Percentiles rank a stretch among this genome's conserved stretches.
These are phyloP conservation scores for Sugiyamaella marilandica DNA, from an alignment of 805 yeast genomes.

Conservation along the genomic window DNA sequence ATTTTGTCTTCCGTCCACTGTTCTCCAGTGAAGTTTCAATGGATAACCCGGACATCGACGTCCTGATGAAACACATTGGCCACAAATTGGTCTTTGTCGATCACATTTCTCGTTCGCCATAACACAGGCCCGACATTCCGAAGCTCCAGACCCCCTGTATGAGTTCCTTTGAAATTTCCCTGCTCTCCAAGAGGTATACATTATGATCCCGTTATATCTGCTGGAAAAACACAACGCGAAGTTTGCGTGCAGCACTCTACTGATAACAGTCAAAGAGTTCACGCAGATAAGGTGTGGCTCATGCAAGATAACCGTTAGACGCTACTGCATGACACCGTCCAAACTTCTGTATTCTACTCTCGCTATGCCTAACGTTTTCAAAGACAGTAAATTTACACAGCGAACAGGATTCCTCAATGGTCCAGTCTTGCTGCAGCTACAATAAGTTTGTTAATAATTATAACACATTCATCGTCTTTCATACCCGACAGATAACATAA, in stretches of 20 bases:
- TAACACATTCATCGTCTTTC: slow-evolving; percentile 51
- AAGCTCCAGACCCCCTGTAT: background rate
- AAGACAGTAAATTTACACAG: slow-evolving; percentile 42
- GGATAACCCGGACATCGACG: background rate
- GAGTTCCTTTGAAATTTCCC: background rate
- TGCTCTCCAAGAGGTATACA: background rate
- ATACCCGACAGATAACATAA: slow-evolving; percentile 61
- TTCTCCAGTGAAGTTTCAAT: background rate
- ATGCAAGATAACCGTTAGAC: too few relatives aligned
- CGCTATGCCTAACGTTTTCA: background rate
- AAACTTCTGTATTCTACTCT: too few relatives aligned
- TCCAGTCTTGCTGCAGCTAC: slow-evolving; percentile 49
- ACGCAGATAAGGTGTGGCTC: too few relatives aligned
- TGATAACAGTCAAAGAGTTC: too few relatives aligned
- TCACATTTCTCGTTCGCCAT: background rate
- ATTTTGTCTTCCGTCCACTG: background rate
- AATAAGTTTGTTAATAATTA: slow-evolving; percentile 41
- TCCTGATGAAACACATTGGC: background rate
- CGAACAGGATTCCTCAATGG: slow-evolving; percentile 62
- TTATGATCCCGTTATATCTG: background rate
- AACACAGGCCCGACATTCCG: background rate
- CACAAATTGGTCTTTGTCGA: background rate
- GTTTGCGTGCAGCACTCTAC: too few relatives aligned
- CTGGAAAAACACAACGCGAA: too few relatives aligned
- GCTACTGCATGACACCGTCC: too few relatives aligned